Evolutionary conservation across 129 eudicot species (phyloP), one percentile per base, ranked within the genome.

Genomic region (Mikania micrantha): DNA sequence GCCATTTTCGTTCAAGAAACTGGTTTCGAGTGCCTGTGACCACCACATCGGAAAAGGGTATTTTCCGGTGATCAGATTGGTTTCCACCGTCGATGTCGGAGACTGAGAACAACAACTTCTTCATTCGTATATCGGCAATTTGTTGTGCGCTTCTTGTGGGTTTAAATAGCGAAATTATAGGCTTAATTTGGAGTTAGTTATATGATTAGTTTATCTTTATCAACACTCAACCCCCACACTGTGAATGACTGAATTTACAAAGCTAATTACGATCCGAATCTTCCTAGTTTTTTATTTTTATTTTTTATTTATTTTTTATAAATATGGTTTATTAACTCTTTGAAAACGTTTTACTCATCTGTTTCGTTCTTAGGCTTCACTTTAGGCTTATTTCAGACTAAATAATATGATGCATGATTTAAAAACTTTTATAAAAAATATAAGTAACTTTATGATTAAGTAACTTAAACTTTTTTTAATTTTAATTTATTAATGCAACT

Each of bases 111-210:
- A 75, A 75, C 22, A 75, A 35, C 56, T 75, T 75, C 38, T 75
- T 67, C 80, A 75, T 74, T 72, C 48, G n/a, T 41, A 29, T 60
- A 67, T 44, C 61, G 74, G 62, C 74, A 67, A 75, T 28, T 56
- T 12, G 79, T 66, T 68, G 75, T 75, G 80, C 74, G 80, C 9
- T 67, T 75, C 80, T 75, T 68, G 34, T 35, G 70, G 64, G 63
- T 75, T 67, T 75, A 75, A 15, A 75, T 75, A 75, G 69, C 80
- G 80, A 19, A 25, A 59, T 17, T 36, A 24, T 22, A 64, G 68
- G 74, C n/a, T 67, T 35, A 48, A 45, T n/a, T n/a, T 67, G 74
- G 64, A 62, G 80, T 56, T 66, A 27, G 21, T 47, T 65, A 59
- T 15, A 31, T 20, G 5, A 59, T 67, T 67, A 24, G 5, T 47